phyloP scores from a whole-genome alignment of 1,139 yeast species.

The Debaryomycetaceae sp. region DNA sequence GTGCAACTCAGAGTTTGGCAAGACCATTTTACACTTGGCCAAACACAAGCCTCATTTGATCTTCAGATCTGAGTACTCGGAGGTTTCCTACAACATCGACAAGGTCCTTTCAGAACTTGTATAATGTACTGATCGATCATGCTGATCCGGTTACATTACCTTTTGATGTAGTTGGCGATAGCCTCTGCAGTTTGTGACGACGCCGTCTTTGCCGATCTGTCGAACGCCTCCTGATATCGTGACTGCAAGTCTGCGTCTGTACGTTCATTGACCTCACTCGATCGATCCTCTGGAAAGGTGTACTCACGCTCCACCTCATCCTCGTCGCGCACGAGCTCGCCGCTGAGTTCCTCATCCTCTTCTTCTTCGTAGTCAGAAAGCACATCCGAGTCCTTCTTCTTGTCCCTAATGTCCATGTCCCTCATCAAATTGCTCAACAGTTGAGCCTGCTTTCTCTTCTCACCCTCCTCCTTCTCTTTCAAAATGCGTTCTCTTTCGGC shows the following conservation, averaged over 20 bases:
- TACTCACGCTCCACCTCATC: conserved; percentile 68
- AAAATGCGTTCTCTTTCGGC: conserved; percentile 82
- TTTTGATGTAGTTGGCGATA: conserved; percentile 59
- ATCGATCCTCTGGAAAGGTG: conserved; percentile 70
- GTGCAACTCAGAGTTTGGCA: conserved; percentile 91
- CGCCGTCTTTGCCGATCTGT: conserved; percentile 56
- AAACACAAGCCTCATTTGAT: conserved; percentile 69
- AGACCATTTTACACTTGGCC: conserved; percentile 73
- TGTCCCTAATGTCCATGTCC: conserved; percentile 66
- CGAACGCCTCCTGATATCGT: conserved; percentile 70
- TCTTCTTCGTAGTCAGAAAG: conserved; percentile 57
- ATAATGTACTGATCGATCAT: no score
- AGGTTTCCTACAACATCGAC: conserved; percentile 26
- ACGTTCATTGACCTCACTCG: conserved; percentile 51
- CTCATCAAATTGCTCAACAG: conserved; percentile 72
- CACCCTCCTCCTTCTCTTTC: conserved; percentile 73
- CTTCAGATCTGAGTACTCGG: conserved; percentile 41
- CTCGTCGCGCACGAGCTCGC: conserved; percentile 60
- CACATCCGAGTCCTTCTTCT: conserved; percentile 51
- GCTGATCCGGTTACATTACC: no score
- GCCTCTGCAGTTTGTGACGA: conserved; percentile 66
- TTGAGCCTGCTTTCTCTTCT: conserved; percentile 65
- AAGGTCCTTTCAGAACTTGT: no score
- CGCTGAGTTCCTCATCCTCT: conserved; percentile 57
- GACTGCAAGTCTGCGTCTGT: conserved; percentile 56